Evolutionary conservation across 768 basidiomycete genomes (phyloP), one percentile per base, ranked within the genome.

Genomic region (Rhodotorula kratochvilovae): DNA sequence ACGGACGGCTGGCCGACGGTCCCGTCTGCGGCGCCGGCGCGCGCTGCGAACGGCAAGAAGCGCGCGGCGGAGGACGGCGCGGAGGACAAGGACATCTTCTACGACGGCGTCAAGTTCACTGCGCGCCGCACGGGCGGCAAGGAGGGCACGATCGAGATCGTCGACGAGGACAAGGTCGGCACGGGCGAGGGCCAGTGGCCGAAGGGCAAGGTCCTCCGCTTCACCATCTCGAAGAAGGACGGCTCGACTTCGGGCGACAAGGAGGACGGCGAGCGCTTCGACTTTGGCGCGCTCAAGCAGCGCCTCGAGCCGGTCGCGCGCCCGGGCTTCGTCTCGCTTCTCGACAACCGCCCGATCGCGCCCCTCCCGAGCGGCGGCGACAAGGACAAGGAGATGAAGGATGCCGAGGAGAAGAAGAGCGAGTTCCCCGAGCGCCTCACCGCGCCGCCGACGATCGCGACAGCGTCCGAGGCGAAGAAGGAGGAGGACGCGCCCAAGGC

Each of bases 271-370:
- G 75, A 63, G 33, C 84, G 85, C 62, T 88, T 88, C 13, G 84
- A 82, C 63, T 88, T 90, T 75, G 86, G 86, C 51, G 84, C 87
- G 69, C 86, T 86, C 80, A 87, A 87, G 82, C 82, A 80, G 43
- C 48, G 77, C 63, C 63, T 63, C 45, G 55, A 63, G 39, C 73
- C 73, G 11, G 58, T 75, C 53, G 58, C 50, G 61, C 63, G 66
- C 56, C 73, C 73, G 35, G 73, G 55, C 13, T 74, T 68, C 57
- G 64, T 69, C 56, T 56, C 59, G 50, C 59, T 68, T n/a, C 17
- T 31, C 25, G 71, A 73, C 21, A 27, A 33, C 12, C 70, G 66
- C 21, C 57, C 63, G 39, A 57, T 63, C 45, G 66, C 70, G 33
- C 31, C 43, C 27, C 77, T 54, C 76, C 60, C 36, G 16, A 2